Percentiles rank a stretch among this genome's conserved stretches.
These are phyloP conservation scores for Aspergillus kassunensis DNA, from an alignment of 495 filamentous ascomycete species.

Conservation along the genomic window DNA sequence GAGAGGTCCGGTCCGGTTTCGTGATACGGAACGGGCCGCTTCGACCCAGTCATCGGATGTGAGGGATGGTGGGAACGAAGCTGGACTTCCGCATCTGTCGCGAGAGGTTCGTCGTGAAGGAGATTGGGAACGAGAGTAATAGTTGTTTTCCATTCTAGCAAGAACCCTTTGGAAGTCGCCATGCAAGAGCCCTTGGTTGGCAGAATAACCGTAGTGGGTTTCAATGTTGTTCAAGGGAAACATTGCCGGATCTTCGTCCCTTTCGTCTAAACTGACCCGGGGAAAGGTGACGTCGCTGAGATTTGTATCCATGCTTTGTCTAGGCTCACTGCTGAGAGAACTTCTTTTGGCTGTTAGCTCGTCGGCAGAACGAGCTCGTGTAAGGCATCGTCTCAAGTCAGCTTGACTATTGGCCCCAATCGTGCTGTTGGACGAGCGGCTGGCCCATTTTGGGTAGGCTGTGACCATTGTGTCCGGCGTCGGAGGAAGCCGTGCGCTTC, in stretches of 20 bases:
- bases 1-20: conserved; percentile 18
- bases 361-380: conserved; percentile 34
- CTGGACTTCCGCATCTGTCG: conserved; percentile 6
- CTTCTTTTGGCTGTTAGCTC: conserved; percentile 30
- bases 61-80: conserved; percentile 28
- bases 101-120: conserved; percentile 17
- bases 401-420: conserved; percentile 21
- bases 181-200: conserved; percentile 21
- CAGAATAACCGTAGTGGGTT: conserved; percentile 19
- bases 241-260: conserved; percentile 26
- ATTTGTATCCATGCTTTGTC: conserved; percentile 30
- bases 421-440: conserved; percentile 37
- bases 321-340: conserved; percentile 26
- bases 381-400: conserved; percentile 22
- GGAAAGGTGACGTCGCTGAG: conserved; percentile 30
- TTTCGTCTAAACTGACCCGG: conserved; percentile 15
- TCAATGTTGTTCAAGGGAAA: conserved; percentile 33
- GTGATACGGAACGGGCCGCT: conserved; percentile 30
- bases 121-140: conserved; percentile 23
- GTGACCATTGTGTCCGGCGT: conserved; percentile 48
- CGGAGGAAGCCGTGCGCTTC: conserved; percentile 34
- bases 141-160: conserved; percentile 21
- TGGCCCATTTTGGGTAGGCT: conserved; percentile 27
- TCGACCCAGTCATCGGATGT: conserved; percentile 45
- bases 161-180: conserved; percentile 19